Conservation (phyloP, 1,284 basidiomycete genomes). For the Cerioporus squamosus region DNA sequence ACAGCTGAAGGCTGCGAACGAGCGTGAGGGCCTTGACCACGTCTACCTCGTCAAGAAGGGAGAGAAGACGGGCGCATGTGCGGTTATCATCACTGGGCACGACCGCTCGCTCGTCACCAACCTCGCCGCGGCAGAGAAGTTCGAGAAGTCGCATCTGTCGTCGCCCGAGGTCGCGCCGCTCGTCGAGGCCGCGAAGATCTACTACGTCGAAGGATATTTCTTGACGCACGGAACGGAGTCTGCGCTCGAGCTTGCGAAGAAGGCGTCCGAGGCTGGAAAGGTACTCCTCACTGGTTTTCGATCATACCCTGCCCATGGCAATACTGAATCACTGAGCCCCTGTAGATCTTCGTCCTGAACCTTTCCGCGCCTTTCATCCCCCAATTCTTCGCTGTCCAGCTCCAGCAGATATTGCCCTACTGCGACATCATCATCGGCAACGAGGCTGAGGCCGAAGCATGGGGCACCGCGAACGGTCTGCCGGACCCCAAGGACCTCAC, state of each 20-base stretch:
- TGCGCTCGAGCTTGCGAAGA: slow-evolving; percentile 79
- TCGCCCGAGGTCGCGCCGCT: slow-evolving; percentile 80
- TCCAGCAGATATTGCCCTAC: slow-evolving; percentile 82
- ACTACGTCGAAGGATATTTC: slow-evolving; percentile 98
- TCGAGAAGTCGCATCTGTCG: slow-evolving; percentile 80
- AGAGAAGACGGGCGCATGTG: slow-evolving; percentile 95
- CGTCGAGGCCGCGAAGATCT: slow-evolving; percentile 83
- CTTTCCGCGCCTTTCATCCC: slow-evolving; percentile 98
- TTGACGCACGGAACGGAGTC: slow-evolving; percentile 89
- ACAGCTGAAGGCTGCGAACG: slow-evolving; percentile 92
- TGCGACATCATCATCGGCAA: slow-evolving; percentile 92
- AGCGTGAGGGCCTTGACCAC: slow-evolving; percentile 88
- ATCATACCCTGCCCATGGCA: not conserved
- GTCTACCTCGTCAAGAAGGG: slow-evolving; percentile 90
- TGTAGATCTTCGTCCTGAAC: slow-evolving; percentile 87
- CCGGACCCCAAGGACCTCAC: slow-evolving; percentile 66
- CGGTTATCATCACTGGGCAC: slow-evolving; percentile 94
- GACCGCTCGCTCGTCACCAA: slow-evolving; percentile 93
- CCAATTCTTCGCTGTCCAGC: slow-evolving; percentile 89
- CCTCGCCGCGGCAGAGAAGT: slow-evolving; percentile 90
- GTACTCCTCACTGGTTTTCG: slow-evolving; percentile 49
- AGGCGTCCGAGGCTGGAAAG: slow-evolving; percentile 81
- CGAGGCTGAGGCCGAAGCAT: slow-evolving; percentile 92
- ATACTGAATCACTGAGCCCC: not conserved
- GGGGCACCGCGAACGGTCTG: slow-evolving; percentile 71